Base-by-base conservation (phyloP, 148 eudicot species). In the Bassia scoparia region DNA sequence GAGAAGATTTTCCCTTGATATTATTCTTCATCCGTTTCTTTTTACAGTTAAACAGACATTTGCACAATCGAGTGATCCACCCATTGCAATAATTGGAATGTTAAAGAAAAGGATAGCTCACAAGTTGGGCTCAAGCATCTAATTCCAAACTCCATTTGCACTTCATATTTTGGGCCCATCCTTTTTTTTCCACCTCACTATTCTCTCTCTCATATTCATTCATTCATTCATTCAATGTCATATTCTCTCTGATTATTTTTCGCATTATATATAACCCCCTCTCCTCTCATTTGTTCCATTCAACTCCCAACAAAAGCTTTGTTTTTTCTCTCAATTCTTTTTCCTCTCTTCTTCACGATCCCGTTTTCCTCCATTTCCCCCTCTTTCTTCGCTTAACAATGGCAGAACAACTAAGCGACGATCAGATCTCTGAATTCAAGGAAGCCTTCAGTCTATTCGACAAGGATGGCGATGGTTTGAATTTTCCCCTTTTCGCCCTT, bases 381-480 rank as follows among this genome's bases (percentile, higher is more conserved):
- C 6, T 2, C 12, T 41, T 41, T 41, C 46, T 7, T 24, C 14
- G 3, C 14, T 15, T 0, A 50, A 64, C 65, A 52, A 84, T 84
- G 87, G 84, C 83, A 49, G 80, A 84, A 71, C 83, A 84, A 68
- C 78, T 84, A 23, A 84, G 78, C 80, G 84, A 81, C 9, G 84
- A 81, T 61, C 84, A 81, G 83, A 84, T 79, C 80, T 81, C 87
- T 61, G 87, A 84, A 72, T 84, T 84, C 66, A 84, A 79, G 78
- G 82, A 84, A 43, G 84, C 84, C 37, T 84, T 84, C 68, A 84
- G 84, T 62, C 78, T 84, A 65, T 84, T 84, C 56, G 87, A 84
- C 74, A 84, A 84, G 76, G 84, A 84, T 61, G 87, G 87, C 73
- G 87, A 84, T 78, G 87, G 87, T 84, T 53, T 74, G 69, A 17